phyloP scores from a whole-genome alignment of 2,329 filamentous ascomycete species.

The Apiospora malaysiana region DNA sequence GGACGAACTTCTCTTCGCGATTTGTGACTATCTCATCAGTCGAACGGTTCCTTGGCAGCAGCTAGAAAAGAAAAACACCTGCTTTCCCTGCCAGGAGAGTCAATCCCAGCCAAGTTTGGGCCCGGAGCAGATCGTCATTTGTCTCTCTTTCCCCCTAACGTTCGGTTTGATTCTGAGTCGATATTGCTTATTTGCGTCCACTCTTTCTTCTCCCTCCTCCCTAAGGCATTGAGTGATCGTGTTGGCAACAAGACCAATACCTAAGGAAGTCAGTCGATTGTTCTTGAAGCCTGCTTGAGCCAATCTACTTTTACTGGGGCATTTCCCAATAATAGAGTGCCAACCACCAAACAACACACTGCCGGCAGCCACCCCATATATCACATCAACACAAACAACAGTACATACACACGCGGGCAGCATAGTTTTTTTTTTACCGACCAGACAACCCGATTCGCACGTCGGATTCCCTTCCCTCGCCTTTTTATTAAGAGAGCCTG shows the following conservation, averaged over 20 bases:
- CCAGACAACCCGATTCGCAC: constrained; percentile 4
- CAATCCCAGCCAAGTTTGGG: not conserved
- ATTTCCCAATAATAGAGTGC: constrained; percentile 2
- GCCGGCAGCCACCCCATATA: constrained; percentile 15
- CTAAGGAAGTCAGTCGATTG: not conserved
- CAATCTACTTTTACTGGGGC: constrained; percentile 4
- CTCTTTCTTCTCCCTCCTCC: not conserved
- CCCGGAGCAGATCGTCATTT: constrained; percentile 3
- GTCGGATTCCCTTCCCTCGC: not conserved
- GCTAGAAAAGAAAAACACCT: not conserved
- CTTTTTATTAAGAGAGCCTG: constrained; percentile 1
- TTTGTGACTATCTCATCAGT: not conserved
- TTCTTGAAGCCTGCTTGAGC: constrained; percentile 3
- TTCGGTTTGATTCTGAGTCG: not conserved
- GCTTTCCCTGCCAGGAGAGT: not conserved
- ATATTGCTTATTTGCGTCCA: constrained; percentile 1
- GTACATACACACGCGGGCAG: not conserved
- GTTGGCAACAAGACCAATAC: not conserved
- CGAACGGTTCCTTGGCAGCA: not conserved
- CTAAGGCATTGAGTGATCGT: not conserved
- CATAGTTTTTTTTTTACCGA: not conserved
- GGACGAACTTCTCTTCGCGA: not conserved
- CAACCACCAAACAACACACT: constrained; percentile 17
- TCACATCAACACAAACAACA: constrained; percentile 9
- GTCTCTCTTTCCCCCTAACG: constrained; percentile 11